Evolutionary conservation across 108 stramenopile genomes (phyloP), one percentile per base, ranked within the genome.

Genomic region (Stephanodiscus minutulus): DNA sequence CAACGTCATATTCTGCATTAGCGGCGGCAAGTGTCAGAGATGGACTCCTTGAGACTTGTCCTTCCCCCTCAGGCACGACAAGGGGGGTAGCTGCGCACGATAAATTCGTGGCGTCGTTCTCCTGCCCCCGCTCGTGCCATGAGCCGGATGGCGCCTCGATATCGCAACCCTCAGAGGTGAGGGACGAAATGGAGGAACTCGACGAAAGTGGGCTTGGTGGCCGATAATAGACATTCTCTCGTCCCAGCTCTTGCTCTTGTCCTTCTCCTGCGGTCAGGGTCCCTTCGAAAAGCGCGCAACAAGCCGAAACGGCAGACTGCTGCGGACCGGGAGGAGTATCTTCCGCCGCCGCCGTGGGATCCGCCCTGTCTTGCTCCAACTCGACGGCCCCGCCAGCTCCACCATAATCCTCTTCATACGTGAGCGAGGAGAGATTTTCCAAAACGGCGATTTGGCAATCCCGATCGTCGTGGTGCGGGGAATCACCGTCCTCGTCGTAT

Each of bases 111-210:
- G 31, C 60, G 9, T 63, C 41, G 7, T 3, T n/a, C 5, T 41
- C 4, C 18, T 9, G 13, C 15, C 54, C 55, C 17, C 36, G 11
- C 28, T 53, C 25, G 25, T 21, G 17, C 20, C 7, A 1, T 18
- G 55, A 37, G 24, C 36, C 47, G 33, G 36, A 55, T 3, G 72
- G 29, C 25, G 64, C 54, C 24, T 66, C 65, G 47, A 74, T 74
- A 39, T 74, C 65, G 48, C 13, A 49, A 59, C 58, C 56, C n/a
- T 73, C 73, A 7, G 46, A 47, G 24, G 64, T 61, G 47, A 74
- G 73, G 25, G 73, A 66, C 22, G 73, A 74, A 29, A 61, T 66
- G 12, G 73, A 50, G 5, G 65, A 66, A 60, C 55, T 31, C 11
- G 43, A 52, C 11, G 72, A 64, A 8, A n/a, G 41, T 41, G 52